A percentile compares a stretch with the other conserved stretches of the same genome.
Conservation (phyloP, 495 filamentous ascomycete species). For the Filosporella fistucella region DNA sequence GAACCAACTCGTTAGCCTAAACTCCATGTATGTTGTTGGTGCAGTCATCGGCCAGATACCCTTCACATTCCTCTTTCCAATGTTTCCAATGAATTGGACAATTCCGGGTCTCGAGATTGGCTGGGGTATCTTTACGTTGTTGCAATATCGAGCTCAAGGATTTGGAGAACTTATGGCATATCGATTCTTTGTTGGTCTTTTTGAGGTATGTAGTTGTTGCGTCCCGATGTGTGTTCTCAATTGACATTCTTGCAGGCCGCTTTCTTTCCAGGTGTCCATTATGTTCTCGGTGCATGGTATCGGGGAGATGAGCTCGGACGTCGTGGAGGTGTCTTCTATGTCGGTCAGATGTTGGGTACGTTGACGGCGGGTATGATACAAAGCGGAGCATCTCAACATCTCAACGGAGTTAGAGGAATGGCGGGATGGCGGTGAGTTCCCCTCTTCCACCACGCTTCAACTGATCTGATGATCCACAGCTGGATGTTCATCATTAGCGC, state of each 20-base stretch:
- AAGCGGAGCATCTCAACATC: conserved; percentile 39
- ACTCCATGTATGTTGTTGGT: conserved; percentile 57
- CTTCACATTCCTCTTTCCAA: conserved; percentile 50
- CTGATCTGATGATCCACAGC: not conserved
- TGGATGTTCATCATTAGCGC: conserved; percentile 37
- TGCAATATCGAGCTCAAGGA: conserved; percentile 38
- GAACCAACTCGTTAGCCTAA: conserved; percentile 51
- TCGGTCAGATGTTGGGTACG: conserved; percentile 20
- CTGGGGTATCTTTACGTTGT: conserved; percentile 53
- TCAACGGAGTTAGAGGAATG: conserved; percentile 42
- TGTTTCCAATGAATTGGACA: conserved; percentile 50
- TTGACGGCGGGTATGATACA: conserved; percentile 52
- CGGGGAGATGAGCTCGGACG: conserved; percentile 28
- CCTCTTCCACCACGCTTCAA: not conserved
- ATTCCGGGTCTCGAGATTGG: conserved; percentile 50
- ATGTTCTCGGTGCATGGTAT: conserved; percentile 35
- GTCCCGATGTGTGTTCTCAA: not conserved
- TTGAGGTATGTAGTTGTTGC: conserved; percentile 27
- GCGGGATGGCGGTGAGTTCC: conserved; percentile 34
- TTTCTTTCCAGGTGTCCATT: conserved; percentile 47
- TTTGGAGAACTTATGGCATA: conserved; percentile 48
- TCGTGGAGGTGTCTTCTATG: conserved; percentile 31
- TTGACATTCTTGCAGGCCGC: conserved; percentile 43
- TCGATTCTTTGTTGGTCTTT: conserved; percentile 54
- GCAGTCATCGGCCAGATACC: conserved; percentile 56